These are phyloP conservation scores for Diaporthe helianthi DNA, from an alignment of 2,329 filamentous ascomycete species.

Conservation along the genomic window DNA sequence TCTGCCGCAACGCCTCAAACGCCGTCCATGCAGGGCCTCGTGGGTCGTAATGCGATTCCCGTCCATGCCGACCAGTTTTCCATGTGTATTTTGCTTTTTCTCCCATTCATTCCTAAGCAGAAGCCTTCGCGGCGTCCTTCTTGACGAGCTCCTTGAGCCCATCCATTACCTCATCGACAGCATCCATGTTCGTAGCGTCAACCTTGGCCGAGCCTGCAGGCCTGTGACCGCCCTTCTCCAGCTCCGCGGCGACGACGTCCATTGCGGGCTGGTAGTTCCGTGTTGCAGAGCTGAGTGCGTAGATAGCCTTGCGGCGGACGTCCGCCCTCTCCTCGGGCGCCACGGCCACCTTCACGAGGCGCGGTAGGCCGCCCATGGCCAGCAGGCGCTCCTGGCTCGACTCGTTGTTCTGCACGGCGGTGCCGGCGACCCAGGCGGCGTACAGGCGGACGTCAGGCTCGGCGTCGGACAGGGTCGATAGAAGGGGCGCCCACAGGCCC, in stretches of 20 bases:
- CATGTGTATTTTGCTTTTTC: background rate
- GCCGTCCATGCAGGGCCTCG: slow-evolving; percentile 44
- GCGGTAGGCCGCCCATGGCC: slow-evolving; percentile 71
- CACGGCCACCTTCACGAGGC: slow-evolving; percentile 70
- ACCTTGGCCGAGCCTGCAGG: slow-evolving; percentile 58
- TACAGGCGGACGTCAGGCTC: slow-evolving; percentile 79
- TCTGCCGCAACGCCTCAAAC: slow-evolving; percentile 42
- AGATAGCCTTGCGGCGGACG: slow-evolving; percentile 86
- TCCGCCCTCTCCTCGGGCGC: slow-evolving; percentile 64
- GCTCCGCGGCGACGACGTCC: slow-evolving; percentile 69
- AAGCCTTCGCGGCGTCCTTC: slow-evolving; percentile 38
- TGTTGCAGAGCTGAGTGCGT: slow-evolving; percentile 83
- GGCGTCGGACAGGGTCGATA: slow-evolving; percentile 71
- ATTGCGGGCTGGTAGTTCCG: slow-evolving; percentile 90
- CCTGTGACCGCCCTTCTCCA: slow-evolving; percentile 61
- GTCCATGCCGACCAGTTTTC: slow-evolving; percentile 16
- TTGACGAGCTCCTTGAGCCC: slow-evolving; percentile 64
- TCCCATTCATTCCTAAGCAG: slow-evolving; percentile 21
- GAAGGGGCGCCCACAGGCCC: slow-evolving; percentile 81
- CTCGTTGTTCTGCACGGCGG: slow-evolving; percentile 94
- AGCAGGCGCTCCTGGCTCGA: slow-evolving; percentile 78
- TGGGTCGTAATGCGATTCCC: slow-evolving; percentile 29
- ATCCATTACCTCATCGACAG: slow-evolving; percentile 77
- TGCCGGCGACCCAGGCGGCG: slow-evolving; percentile 94
- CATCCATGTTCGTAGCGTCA: slow-evolving; percentile 89